A percentile compares a stretch with the other conserved stretches of the same genome.
Conservation (phyloP, 331 rosid species). For the Pyrus hybrid region DNA sequence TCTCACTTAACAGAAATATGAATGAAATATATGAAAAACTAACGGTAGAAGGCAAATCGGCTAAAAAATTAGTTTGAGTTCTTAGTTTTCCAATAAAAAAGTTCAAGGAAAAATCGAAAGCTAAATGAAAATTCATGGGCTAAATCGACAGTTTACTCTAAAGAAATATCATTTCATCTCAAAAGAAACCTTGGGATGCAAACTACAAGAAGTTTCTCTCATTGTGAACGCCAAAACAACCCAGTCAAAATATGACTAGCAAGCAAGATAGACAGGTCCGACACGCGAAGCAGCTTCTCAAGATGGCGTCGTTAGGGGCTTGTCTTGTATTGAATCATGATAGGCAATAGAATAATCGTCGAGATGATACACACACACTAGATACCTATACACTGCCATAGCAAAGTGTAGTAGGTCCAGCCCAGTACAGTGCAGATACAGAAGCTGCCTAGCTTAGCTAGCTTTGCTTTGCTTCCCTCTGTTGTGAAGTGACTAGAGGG, state of each 20-base stretch:
- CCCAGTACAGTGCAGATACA: background rate
- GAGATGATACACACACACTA: background rate
- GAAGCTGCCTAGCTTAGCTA: too few species aligned
- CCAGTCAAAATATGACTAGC: background rate
- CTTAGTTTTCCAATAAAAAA: too few species aligned
- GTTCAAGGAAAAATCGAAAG: too few species aligned
- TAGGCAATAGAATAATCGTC: background rate
- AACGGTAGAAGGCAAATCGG: too few species aligned
- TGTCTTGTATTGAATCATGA: background rate
- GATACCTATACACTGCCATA: constrained; percentile 12
- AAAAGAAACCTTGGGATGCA: too few species aligned
- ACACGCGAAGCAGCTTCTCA: background rate
- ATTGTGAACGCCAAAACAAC: background rate
- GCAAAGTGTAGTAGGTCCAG: constrained; percentile 26
- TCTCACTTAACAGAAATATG: too few species aligned
- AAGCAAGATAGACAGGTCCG: background rate
- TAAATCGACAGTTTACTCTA: too few species aligned
- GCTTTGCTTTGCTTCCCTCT: constrained; percentile 20
- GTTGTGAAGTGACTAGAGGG: constrained; percentile 69
- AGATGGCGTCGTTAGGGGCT: constrained; percentile 32
- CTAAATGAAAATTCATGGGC: too few species aligned
- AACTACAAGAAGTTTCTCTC: too few species aligned
- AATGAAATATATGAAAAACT: too few species aligned
- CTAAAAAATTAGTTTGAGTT: too few species aligned
- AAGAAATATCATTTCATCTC: too few species aligned